Conservation (phyloP, 2,329 filamentous ascomycete species). For the Apiospora kogelbergensis region DNA sequence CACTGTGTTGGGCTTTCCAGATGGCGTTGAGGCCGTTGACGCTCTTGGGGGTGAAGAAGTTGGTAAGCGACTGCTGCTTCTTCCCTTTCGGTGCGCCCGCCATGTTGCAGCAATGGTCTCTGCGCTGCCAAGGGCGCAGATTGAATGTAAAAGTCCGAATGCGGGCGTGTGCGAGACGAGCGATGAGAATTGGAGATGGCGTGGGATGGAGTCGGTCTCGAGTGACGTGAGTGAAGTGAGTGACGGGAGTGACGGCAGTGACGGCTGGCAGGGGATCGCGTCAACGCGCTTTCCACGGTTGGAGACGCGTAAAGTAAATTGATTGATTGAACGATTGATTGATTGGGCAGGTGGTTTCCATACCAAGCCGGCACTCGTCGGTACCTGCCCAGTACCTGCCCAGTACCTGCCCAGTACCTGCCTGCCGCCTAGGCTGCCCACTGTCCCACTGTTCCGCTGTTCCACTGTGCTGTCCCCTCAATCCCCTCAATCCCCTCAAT, state of each 20-base stretch:
- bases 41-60: slow-evolving; percentile 73
- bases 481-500: too few species aligned
- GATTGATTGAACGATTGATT: too few species aligned
- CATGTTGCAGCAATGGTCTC: slow-evolving; percentile 27
- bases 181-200: background rate
- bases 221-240: background rate
- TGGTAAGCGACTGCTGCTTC: slow-evolving; percentile 81
- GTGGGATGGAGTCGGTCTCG: background rate
- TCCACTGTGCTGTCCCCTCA: too few species aligned
- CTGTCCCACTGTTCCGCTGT: too few species aligned
- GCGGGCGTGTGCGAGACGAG: background rate
- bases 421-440: too few species aligned
- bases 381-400: too few species aligned
- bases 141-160: background rate
- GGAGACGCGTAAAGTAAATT: background rate
- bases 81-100: slow-evolving; percentile 48
- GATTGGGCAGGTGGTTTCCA: background rate
- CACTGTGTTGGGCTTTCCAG: slow-evolving; percentile 31
- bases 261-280: background rate
- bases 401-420: too few species aligned
- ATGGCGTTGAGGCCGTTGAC: slow-evolving; percentile 44
- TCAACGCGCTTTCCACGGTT: background rate
- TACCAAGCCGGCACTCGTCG: background rate
- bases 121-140: background rate
- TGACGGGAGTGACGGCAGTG: background rate